A percentile compares a stretch with the other conserved stretches of the same genome.
Conservation (phyloP, 106 monocot genomes). For the Iris macrosiphon region DNA sequence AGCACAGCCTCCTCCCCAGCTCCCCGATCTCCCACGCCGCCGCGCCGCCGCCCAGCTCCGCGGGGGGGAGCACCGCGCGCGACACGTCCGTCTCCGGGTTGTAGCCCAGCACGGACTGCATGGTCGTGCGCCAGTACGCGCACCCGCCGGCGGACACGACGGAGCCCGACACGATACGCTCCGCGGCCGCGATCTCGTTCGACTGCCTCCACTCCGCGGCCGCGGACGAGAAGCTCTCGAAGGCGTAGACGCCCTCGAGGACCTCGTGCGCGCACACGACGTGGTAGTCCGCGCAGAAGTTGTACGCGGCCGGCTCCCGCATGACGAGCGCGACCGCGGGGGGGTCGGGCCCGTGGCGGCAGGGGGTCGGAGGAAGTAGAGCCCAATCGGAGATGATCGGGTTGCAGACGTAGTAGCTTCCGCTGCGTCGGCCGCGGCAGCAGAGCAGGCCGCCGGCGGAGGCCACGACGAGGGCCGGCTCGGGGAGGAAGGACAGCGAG, state of each 20-base stretch:
- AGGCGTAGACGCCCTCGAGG: conserved; percentile 14
- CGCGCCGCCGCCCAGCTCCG: background rate
- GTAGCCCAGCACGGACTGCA: conserved; percentile 17
- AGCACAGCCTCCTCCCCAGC: conserved; percentile 10
- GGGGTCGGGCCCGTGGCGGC: conserved; percentile 5
- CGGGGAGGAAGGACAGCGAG: conserved; percentile 6
- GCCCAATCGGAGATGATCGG: conserved; percentile 19
- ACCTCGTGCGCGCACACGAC: conserved; percentile 18
- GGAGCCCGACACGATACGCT: conserved; percentile 12
- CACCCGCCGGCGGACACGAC: conserved; percentile 18
- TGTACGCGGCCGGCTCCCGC: conserved; percentile 14
- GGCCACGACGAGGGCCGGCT: conserved; percentile 1
- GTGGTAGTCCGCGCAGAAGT: conserved; percentile 18
- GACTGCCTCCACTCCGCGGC: conserved; percentile 12
- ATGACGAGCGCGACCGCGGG: conserved; percentile 19
- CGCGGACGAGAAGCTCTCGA: conserved; percentile 33
- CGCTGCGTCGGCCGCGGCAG: conserved; percentile 1
- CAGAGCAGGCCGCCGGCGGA: conserved; percentile 15
- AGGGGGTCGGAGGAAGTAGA: conserved; percentile 2
- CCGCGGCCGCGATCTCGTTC: conserved; percentile 1
- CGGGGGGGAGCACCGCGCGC: background rate
- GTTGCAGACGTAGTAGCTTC: conserved; percentile 21
- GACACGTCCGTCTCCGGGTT: conserved; percentile 3
- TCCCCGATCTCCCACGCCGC: conserved; percentile 23
- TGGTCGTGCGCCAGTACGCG: conserved; percentile 39